Percentiles rank a stretch among this genome's conserved stretches.
These are phyloP conservation scores for Hypoxylon sp. DNA, from an alignment of 2,329 filamentous ascomycete genomes.

Conservation along the genomic window DNA sequence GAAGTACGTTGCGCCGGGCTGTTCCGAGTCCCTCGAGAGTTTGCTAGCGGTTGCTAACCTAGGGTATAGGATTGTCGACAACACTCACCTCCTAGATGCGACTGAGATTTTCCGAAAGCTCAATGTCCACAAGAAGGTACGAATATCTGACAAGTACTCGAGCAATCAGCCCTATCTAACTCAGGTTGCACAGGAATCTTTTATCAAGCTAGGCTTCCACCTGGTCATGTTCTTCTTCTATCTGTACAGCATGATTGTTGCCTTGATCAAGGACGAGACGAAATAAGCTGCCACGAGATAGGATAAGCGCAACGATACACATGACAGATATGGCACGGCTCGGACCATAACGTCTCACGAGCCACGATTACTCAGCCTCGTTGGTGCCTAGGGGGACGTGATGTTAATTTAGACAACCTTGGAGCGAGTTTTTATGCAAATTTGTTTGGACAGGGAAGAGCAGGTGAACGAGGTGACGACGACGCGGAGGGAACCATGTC, in stretches of 20 bases:
- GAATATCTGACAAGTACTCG: slow-evolving; percentile 9
- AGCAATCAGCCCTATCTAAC: slow-evolving; percentile 31
- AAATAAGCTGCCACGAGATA: slow-evolving; percentile 68
- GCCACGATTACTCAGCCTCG: slow-evolving; percentile 27
- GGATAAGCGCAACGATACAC: slow-evolving; percentile 22
- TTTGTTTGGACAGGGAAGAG: slow-evolving; percentile 35
- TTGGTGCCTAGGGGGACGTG: slow-evolving; percentile 12
- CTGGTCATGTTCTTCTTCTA: slow-evolving; percentile 99
- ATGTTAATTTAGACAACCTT: slow-evolving; percentile 29
- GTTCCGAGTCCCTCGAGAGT: not conserved
- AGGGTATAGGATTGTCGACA: slow-evolving; percentile 85
- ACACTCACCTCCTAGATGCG: slow-evolving; percentile 95
- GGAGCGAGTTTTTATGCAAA: slow-evolving; percentile 26
- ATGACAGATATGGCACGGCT: slow-evolving; percentile 29
- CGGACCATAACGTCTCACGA: slow-evolving; percentile 25
- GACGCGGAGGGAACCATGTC: slow-evolving; percentile 13
- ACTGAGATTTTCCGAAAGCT: slow-evolving; percentile 99
- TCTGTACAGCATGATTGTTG: slow-evolving; percentile 98
- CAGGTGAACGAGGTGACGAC: slow-evolving; percentile 12
- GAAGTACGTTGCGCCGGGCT: slow-evolving; percentile 77
- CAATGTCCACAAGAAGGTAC: slow-evolving; percentile 98
- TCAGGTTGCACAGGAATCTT: slow-evolving; percentile 81
- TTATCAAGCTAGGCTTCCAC: slow-evolving; percentile 99
- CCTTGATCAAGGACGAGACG: slow-evolving; percentile 94
- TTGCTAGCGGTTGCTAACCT: slow-evolving; percentile 37